Evolutionary conservation across 768 basidiomycete species (phyloP).

Genomic region (Lentinula sp.): DNA sequence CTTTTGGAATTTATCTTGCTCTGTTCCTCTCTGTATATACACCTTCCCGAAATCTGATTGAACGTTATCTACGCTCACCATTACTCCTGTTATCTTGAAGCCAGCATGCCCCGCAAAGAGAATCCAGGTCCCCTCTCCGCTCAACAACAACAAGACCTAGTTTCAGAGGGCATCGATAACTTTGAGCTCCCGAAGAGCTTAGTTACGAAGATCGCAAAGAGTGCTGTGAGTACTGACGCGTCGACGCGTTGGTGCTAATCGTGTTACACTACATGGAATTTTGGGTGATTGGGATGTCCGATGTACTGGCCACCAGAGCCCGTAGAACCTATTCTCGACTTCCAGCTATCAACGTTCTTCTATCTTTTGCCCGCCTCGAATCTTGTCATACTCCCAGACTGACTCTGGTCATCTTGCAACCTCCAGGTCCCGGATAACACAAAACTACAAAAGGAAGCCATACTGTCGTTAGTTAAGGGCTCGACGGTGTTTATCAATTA

Average conservation of each 20-base stretch:
- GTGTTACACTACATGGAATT: too few relatives aligned
- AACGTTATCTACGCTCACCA: background rate
- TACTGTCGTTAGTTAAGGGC: conserved; percentile 77
- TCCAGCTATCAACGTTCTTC: too few relatives aligned
- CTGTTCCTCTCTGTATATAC: background rate
- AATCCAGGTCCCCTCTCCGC: conserved; percentile 53
- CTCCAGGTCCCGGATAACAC: conserved; percentile 73
- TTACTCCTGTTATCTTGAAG: background rate
- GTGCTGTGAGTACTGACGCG: conserved; percentile 46
- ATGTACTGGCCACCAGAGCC: too few relatives aligned
- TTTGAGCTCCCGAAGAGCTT: conserved; percentile 83
- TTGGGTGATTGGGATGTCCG: too few relatives aligned
- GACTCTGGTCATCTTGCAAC: background rate
- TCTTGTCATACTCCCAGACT: background rate
- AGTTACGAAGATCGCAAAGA: conserved; percentile 81
- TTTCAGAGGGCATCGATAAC: conserved; percentile 83
- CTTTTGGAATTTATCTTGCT: background rate
- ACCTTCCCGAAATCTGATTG: background rate
- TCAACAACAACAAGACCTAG: conserved; percentile 72
- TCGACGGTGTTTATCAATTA: conserved; percentile 97
- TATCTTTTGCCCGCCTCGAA: background rate
- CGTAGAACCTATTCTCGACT: too few relatives aligned
- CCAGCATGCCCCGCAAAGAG: conserved; percentile 70
- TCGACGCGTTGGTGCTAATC: background rate
- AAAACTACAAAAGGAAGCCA: conserved; percentile 87